Percentiles rank a stretch among this genome's conserved stretches.
Conservation (phyloP, 495 filamentous ascomycete species). For the Aspergillus wentii region DNA sequence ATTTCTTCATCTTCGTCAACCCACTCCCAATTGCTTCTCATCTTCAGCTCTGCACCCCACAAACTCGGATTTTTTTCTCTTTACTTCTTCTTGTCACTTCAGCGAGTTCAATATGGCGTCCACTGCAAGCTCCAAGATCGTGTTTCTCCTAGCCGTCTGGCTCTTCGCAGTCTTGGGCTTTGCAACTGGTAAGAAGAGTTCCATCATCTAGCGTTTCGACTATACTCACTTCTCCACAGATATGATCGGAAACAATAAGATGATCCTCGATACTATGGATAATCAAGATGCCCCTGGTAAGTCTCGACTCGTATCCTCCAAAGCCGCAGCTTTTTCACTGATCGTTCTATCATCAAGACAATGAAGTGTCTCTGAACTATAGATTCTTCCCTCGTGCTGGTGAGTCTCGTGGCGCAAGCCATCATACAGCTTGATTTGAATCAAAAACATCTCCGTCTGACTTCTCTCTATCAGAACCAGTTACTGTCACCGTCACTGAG, state of each 20-base stretch:
- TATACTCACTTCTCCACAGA: no score
- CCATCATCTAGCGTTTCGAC: background rate
- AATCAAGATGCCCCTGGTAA: no score
- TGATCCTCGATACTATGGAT: no score
- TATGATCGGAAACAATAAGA: no score
- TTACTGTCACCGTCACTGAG: constrained; percentile 18
- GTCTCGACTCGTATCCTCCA: no score
- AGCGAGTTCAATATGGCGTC: constrained; percentile 1
- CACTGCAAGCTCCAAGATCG: constrained; percentile 4
- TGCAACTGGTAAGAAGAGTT: constrained; percentile 8
- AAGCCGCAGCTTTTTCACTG: no score
- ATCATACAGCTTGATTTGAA: constrained; percentile 4
- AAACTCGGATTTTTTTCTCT: no score
- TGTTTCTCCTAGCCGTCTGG: constrained; percentile 9
- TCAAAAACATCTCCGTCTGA: background rate
- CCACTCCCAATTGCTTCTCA: background rate
- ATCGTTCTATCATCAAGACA: no score
- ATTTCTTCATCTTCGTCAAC: no score
- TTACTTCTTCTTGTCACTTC: no score
- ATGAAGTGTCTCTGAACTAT: no score
- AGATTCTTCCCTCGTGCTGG: constrained; percentile 10
- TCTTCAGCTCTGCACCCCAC: background rate
- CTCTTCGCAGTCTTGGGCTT: constrained; percentile 1
- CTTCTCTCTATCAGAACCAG: constrained; percentile 2
- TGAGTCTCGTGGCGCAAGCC: constrained; percentile 1